phyloP scores from a whole-genome alignment of 768 basidiomycete genomes.

The Podaxis rugospora region DNA sequence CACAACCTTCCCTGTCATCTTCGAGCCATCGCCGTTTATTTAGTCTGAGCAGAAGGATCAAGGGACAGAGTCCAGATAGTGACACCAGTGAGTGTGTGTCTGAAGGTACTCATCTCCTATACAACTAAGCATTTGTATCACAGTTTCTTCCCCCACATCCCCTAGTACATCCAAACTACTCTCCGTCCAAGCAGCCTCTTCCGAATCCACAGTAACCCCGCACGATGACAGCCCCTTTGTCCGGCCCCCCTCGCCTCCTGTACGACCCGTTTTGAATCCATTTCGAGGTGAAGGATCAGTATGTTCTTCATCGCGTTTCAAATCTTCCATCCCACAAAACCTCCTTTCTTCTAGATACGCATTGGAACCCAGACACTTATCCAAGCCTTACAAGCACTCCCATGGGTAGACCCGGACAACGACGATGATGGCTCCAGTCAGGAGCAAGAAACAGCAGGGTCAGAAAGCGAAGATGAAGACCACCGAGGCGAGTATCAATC shows the following conservation, averaged over 20 bases:
- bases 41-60: constrained; percentile 50
- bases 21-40: constrained; percentile 47
- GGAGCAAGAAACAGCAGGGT: constrained; percentile 37
- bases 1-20: constrained; percentile 26
- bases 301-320: constrained; percentile 23
- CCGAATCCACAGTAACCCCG: constrained; percentile 11
- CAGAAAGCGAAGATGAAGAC: constrained; percentile 72
- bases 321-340: background rate
- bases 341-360: constrained; percentile 56
- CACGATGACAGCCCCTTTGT: constrained; percentile 56
- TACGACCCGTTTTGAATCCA: constrained; percentile 42
- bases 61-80: constrained; percentile 36
- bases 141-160: constrained; percentile 14
- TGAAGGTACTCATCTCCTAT: constrained; percentile 13
- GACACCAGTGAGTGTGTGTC: constrained; percentile 21
- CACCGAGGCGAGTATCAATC: constrained; percentile 23
- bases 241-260: constrained; percentile 64
- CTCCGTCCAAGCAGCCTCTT: constrained; percentile 21
- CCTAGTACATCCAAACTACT: constrained; percentile 24
- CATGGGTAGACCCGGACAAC: constrained; percentile 70
- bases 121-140: background rate
- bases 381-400: constrained; percentile 82
- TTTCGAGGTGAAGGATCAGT: constrained; percentile 74
- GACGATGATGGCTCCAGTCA: constrained; percentile 55
- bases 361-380: constrained; percentile 87